Evolutionary conservation across 768 basidiomycete genomes (phyloP), one percentile per base, ranked within the genome.

Genomic region (Xerocomellus dryophilus): DNA sequence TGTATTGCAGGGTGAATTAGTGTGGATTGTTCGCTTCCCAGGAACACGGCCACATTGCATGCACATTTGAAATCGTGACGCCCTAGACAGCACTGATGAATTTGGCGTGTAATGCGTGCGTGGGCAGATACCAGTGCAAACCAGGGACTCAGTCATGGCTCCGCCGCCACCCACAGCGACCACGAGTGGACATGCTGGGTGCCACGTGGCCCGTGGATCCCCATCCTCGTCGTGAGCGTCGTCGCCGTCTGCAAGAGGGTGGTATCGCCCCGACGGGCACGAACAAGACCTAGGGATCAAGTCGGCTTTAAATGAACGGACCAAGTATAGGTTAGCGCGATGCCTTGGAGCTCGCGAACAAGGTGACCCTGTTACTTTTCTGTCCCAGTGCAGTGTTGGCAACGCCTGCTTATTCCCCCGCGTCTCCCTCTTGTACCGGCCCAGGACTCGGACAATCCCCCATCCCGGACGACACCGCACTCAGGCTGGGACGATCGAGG

Each of bases 371-470:
- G 47, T 25, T 34, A 36, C 38, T 25, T 25, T 51, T 49, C 50
- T 15, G 18, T 25, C 21, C 48, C 10, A 32, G 53, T 58, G 63
- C 62, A 43, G 63, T 61, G 60, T 44, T 51, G 49, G 21, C 11
- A 61, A 38, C 43, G 20, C 56, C 51, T 40, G 21, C 43, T 53
- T 55, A 49, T 55, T 20, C 46, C 47, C 43, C 49, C 45, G 20
- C 40, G 21, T 31, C 41, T 40, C 36, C 5, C 18, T 50, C 34
- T 53, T 43, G 45, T 50, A 46, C 52, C 9, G 12, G 41, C 38
- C 40, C 40, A 43, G 49, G 45, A n/a, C n/a, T n/a, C n/a, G n/a
- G n/a, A 34, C 39, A 27, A n/a, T 36, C 48, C 44, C 27, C 49
- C 51, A 34, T 40, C 41, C 35, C 39, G 41, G 47, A 15, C 36